Evolutionary conservation across 305 asterid species (phyloP).

Genomic region (Solanum chacoense): DNA sequence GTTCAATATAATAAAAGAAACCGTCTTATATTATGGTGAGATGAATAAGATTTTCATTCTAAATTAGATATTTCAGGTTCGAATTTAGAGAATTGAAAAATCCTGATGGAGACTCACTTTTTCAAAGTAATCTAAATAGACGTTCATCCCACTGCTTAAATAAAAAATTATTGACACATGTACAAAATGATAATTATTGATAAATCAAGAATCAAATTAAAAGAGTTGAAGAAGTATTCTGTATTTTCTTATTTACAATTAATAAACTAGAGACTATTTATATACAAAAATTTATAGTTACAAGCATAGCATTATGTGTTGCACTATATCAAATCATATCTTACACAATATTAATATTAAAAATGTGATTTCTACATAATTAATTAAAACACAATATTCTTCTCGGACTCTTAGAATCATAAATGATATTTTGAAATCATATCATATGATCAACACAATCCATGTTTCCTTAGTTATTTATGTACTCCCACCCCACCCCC

Average conservation of each 20-base stretch:
- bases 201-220: neutral
- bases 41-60: neutral
- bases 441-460: neutral
- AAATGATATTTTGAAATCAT: neutral
- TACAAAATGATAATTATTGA: neutral
- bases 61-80: neutral
- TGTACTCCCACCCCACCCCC: neutral
- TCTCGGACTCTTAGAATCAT: neutral
- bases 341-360: neutral
- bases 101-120: neutral
- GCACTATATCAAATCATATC: neutral
- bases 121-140: neutral
- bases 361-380: neutral
- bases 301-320: neutral
- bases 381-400: neutral
- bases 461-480: neutral
- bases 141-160: neutral
- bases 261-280: neutral
- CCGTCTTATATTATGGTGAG: neutral
- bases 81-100: neutral
- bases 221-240: neutral
- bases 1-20: neutral
- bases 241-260: too few species aligned
- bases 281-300: too few species aligned
- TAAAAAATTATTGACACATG: neutral